Evolutionary conservation across 1,284 basidiomycete genomes (phyloP).

Genomic region (Exsudoporus floridanus): DNA sequence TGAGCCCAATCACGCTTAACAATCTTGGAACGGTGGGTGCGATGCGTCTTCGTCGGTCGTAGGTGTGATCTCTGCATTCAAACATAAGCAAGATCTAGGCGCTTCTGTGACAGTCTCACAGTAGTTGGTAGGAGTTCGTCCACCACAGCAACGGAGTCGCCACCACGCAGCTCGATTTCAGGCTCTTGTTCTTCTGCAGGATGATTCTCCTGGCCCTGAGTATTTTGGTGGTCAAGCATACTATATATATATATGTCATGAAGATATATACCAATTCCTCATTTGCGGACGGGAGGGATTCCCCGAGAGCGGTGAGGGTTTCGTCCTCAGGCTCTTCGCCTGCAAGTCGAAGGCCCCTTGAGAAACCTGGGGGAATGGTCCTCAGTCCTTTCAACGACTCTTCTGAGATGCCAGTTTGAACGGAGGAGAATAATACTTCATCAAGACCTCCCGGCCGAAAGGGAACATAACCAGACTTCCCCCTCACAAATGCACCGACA

Average conservation of each 20-base stretch:
- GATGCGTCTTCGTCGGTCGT: slow-evolving; percentile 48
- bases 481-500: slow-evolving; percentile 81
- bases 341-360: slow-evolving; percentile 64
- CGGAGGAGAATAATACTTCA: slow-evolving; percentile 45
- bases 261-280: slow-evolving; percentile 16
- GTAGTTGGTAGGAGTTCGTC: slow-evolving; percentile 80
- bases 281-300: slow-evolving; percentile 10
- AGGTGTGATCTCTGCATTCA: slow-evolving; percentile 52
- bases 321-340: slow-evolving; percentile 54
- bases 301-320: slow-evolving; percentile 42
- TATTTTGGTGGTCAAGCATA: slow-evolving; percentile 1
- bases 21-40: slow-evolving; percentile 43
- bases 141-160: slow-evolving; percentile 51
- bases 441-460: slow-evolving; percentile 91
- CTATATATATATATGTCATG: neutral
- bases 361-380: slow-evolving; percentile 62
- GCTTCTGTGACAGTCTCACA: slow-evolving; percentile 44
- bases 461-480: slow-evolving; percentile 89
- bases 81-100: slow-evolving; percentile 12
- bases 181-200: slow-evolving; percentile 19
- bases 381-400: slow-evolving; percentile 49
- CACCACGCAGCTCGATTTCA: slow-evolving; percentile 16
- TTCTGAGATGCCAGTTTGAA: slow-evolving; percentile 36
- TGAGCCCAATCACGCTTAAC: slow-evolving; percentile 97
- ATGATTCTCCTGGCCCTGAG: slow-evolving; percentile 17